A percentile compares a stretch with the other conserved stretches of the same genome.
Conservation (phyloP, 2,329 filamentous ascomycete species). For the Colletotrichum kahawae region DNA sequence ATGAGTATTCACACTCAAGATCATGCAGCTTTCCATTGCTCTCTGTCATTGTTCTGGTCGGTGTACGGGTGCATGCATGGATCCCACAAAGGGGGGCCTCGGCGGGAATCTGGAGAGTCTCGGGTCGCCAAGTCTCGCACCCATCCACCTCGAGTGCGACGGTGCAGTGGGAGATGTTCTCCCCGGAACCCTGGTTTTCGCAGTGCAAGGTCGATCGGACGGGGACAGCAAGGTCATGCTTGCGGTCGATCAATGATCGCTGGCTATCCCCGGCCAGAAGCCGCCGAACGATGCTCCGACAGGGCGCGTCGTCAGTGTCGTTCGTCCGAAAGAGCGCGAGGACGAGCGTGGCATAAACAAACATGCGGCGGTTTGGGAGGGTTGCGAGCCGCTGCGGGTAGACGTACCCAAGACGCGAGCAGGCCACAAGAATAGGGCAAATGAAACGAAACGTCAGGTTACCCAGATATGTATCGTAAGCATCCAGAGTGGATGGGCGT, state of each 20-base stretch:
- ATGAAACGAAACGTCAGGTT: background rate
- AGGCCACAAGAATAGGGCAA: background rate
- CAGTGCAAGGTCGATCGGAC: background rate
- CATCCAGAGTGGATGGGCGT: background rate
- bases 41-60: background rate
- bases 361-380: background rate
- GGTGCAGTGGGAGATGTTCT: conserved; percentile 14
- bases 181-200: conserved; percentile 6
- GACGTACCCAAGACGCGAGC: background rate
- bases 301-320: background rate
- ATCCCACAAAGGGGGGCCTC: background rate
- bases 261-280: background rate
- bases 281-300: background rate
- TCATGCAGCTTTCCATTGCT: conserved; percentile 10
- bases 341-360: background rate
- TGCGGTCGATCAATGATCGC: conserved; percentile 19
- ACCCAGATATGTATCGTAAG: background rate
- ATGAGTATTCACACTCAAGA: background rate
- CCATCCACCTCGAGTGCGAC: conserved; percentile 9
- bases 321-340: background rate
- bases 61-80: conserved; percentile 14
- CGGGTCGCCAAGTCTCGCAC: background rate
- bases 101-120: background rate
- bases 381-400: background rate
- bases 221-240: conserved; percentile 10